These are phyloP conservation scores for Cyclotella kingstonii DNA, from an alignment of 108 stramenopile genomes.

Conservation along the genomic window DNA sequence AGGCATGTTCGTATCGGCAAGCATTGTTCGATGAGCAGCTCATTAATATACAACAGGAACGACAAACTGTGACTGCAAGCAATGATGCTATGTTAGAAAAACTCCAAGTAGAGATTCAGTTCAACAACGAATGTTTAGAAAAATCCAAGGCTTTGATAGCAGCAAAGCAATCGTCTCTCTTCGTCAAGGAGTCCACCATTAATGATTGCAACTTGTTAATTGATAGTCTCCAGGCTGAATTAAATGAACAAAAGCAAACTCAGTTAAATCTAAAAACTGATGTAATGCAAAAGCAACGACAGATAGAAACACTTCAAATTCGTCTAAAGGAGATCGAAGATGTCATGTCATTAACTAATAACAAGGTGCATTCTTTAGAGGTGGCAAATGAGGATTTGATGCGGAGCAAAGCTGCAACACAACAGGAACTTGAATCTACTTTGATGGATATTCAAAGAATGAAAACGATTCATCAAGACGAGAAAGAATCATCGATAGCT, in stretches of 20 bases:
- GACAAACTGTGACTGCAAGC: constrained; percentile 16
- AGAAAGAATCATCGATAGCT: constrained; percentile 7
- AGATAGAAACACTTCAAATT: constrained; percentile 18
- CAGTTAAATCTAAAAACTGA: constrained; percentile 14
- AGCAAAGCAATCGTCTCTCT: background rate
- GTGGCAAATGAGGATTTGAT: constrained; percentile 8
- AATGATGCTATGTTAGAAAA: constrained; percentile 32
- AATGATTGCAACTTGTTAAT: constrained; percentile 11
- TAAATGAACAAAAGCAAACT: constrained; percentile 15
- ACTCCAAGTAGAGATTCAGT: constrained; percentile 19
- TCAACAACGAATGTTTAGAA: constrained; percentile 15
- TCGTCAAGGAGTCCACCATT: constrained; percentile 1
- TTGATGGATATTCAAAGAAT: constrained; percentile 29
- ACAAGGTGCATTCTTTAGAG: constrained; percentile 19
- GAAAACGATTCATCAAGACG: constrained; percentile 25
- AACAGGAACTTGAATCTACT: constrained; percentile 18
- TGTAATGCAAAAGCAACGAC: constrained; percentile 11
- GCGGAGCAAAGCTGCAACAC: background rate
- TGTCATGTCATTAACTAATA: constrained; percentile 1
- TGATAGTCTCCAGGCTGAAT: constrained; percentile 4
- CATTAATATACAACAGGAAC: constrained; percentile 19
- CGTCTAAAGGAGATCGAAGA: constrained; percentile 3
- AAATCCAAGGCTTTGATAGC: constrained; percentile 10
- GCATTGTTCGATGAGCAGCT: constrained; percentile 31
- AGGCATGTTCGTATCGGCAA: constrained; percentile 20